These are phyloP conservation scores for Sodiomyces alkalinus DNA, from an alignment of 2,329 filamentous ascomycete species.

Conservation along the genomic window DNA sequence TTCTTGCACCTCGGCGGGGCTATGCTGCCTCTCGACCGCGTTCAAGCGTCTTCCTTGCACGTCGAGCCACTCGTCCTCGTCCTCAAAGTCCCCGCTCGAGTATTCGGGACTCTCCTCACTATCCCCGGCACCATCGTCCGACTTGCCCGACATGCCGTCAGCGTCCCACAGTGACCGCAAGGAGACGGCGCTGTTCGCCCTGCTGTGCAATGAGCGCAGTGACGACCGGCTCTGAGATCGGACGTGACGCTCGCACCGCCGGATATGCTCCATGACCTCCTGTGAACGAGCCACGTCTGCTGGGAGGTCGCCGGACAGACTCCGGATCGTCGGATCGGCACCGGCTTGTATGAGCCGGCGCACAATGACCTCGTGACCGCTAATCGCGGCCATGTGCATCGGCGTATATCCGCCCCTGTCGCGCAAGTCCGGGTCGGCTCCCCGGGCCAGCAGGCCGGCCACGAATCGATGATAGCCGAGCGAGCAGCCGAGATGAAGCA, in stretches of 20 bases:
- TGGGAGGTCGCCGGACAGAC: slow-evolving; percentile 53
- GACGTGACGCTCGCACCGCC: slow-evolving; percentile 43
- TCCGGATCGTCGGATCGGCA: slow-evolving; percentile 56
- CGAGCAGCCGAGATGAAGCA: slow-evolving; percentile 67
- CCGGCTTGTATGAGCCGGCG: slow-evolving; percentile 58
- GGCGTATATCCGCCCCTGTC: slow-evolving; percentile 73
- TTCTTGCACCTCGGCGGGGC: no score
- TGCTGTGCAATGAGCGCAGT: slow-evolving; percentile 38
- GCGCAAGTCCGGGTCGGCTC: slow-evolving; percentile 59
- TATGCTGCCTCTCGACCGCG: slow-evolving; percentile 6
- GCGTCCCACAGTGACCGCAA: slow-evolving; percentile 53
- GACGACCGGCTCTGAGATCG: slow-evolving; percentile 52
- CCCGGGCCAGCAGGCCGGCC: slow-evolving; percentile 59
- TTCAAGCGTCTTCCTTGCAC: slow-evolving; percentile 20
- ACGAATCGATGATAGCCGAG: slow-evolving; percentile 63
- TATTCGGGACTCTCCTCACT: slow-evolving; percentile 28
- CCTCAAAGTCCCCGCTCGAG: slow-evolving; percentile 27
- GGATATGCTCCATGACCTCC: slow-evolving; percentile 47
- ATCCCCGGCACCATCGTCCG: slow-evolving; percentile 21
- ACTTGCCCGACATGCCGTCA: slow-evolving; percentile 22
- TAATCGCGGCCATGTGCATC: slow-evolving; percentile 67
- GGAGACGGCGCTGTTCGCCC: slow-evolving; percentile 51
- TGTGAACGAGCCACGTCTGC: slow-evolving; percentile 55
- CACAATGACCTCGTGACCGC: slow-evolving; percentile 61
- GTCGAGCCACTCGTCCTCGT: slow-evolving; percentile 24